A percentile compares a stretch with the other conserved stretches of the same genome.
Evolutionary conservation across 305 asterid species (phyloP).

Genomic region (Plantago rigida): DNA sequence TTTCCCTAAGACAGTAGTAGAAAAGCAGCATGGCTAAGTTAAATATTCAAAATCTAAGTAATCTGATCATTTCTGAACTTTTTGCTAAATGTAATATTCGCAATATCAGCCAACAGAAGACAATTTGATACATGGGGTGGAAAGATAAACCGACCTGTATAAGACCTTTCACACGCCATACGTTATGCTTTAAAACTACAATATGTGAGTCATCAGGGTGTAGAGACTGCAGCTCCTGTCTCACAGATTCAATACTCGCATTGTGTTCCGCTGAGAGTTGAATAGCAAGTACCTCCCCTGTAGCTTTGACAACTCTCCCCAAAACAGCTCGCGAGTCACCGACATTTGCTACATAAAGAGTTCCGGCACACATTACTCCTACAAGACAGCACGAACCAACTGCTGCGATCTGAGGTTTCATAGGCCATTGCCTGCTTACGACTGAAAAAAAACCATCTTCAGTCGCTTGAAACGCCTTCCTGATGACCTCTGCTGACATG

Average conservation of each 20-base stretch:
- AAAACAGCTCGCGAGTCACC: slow-evolving; percentile 97
- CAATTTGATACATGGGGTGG: too few species aligned
- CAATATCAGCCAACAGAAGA: not conserved
- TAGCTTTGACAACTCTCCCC: slow-evolving; percentile 73
- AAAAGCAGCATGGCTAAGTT: too few species aligned
- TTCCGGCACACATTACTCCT: slow-evolving; percentile 61
- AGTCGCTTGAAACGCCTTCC: slow-evolving; percentile 82
- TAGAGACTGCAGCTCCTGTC: slow-evolving; percentile 72
- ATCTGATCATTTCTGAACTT: too few species aligned
- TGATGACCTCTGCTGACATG: slow-evolving; percentile 76
- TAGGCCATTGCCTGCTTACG: slow-evolving; percentile 65
- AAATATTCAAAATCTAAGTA: too few species aligned
- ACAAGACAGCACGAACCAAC: slow-evolving; percentile 92
- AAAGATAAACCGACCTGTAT: slow-evolving; percentile 57
- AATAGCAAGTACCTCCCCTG: slow-evolving; percentile 78
- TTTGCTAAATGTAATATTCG: too few species aligned
- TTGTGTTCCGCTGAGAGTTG: slow-evolving; percentile 85
- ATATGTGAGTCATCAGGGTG: slow-evolving; percentile 86
- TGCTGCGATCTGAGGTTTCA: slow-evolving; percentile 77
- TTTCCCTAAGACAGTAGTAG: too few species aligned
- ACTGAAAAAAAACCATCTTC: slow-evolving; percentile 77
- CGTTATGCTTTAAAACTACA: slow-evolving; percentile 78
- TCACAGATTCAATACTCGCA: slow-evolving; percentile 74
- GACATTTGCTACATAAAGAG: slow-evolving; percentile 65
- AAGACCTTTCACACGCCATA: slow-evolving; percentile 92